Evolutionary conservation across 352 stramenopile species (phyloP).

Genomic region (Pelagophyceae sp.): DNA sequence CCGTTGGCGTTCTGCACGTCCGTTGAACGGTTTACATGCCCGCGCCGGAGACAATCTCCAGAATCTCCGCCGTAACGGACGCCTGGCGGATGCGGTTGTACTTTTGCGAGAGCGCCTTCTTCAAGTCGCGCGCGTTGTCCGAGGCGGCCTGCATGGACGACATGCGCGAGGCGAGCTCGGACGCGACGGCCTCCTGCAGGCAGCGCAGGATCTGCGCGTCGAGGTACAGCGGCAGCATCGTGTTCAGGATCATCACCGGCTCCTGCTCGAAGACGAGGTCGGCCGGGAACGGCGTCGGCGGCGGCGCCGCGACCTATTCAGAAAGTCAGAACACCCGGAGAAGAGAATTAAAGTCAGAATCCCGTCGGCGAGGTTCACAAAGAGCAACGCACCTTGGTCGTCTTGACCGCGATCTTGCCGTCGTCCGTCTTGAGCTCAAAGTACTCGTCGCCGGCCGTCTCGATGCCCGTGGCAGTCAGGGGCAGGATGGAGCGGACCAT

Average conservation of each 20-base stretch:
- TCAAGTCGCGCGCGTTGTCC: slow-evolving; percentile 62
- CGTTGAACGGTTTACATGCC: too few relatives aligned
- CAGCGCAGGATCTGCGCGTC: slow-evolving; percentile 67
- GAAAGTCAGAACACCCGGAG: slow-evolving; percentile 40
- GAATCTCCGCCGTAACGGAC: slow-evolving; percentile 64
- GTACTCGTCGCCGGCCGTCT: slow-evolving; percentile 62
- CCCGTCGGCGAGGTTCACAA: too few relatives aligned
- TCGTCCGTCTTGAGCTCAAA: slow-evolving; percentile 63
- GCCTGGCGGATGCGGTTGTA: slow-evolving; percentile 68
- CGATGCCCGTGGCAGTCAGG: slow-evolving; percentile 63
- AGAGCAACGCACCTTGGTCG: slow-evolving; percentile 34
- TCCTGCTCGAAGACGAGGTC: slow-evolving; percentile 78
- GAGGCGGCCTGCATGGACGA: slow-evolving; percentile 66
- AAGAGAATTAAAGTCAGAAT: too few relatives aligned
- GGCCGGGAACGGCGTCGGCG: slow-evolving; percentile 61
- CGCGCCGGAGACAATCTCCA: slow-evolving; percentile 69
- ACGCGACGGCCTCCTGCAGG: slow-evolving; percentile 67
- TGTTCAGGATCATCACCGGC: slow-evolving; percentile 69
- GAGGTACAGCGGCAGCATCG: slow-evolving; percentile 67
- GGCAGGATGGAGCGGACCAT: slow-evolving; percentile 64
- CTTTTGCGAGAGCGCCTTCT: slow-evolving; percentile 44
- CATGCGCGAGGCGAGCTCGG: slow-evolving; percentile 68
- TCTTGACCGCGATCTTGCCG: slow-evolving; percentile 57
- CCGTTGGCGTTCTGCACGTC: too few relatives aligned
- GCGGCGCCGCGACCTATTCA: slow-evolving; percentile 43